Percentiles rank a stretch among this genome's conserved stretches.
These are phyloP conservation scores for Saccharomycopsis sp. DNA, from an alignment of 805 yeast species.

Conservation along the genomic window DNA sequence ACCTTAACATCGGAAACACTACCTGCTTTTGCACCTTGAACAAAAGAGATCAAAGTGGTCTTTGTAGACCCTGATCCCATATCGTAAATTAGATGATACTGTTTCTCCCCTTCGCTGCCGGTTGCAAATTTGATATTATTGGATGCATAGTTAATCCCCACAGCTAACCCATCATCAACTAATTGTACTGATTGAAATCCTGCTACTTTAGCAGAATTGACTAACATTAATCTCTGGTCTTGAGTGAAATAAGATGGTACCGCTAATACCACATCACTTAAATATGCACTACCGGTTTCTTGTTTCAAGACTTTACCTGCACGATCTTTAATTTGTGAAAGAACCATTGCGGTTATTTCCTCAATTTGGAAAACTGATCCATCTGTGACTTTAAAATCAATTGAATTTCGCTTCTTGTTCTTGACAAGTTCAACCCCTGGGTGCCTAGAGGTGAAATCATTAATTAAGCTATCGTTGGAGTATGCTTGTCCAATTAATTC, in stretches of 20 bases:
- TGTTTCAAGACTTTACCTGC: conserved; percentile 56
- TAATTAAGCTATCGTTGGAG: conserved; percentile 37
- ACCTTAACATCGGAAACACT: conserved; percentile 46
- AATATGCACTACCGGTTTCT: conserved; percentile 42
- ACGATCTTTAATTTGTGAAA: conserved; percentile 56
- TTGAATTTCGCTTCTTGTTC: conserved; percentile 41
- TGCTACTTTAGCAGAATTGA: conserved; percentile 67
- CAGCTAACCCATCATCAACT: conserved; percentile 89
- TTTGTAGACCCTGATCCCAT: conserved; percentile 90
- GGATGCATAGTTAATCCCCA: conserved; percentile 74
- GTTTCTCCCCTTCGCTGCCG: conserved; percentile 32
- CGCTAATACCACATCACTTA: conserved; percentile 65
- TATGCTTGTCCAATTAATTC: conserved; percentile 58
- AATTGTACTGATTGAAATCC: conserved; percentile 52
- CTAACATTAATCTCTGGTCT: conserved; percentile 60
- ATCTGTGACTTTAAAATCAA: conserved; percentile 48
- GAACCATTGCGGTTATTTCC: conserved; percentile 78
- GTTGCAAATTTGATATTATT: conserved; percentile 33
- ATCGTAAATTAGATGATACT: conserved; percentile 72
- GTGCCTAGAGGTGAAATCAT: conserved; percentile 44
- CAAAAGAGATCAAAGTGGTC: conserved; percentile 73
- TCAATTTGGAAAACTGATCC: conserved; percentile 45
- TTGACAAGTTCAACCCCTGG: conserved; percentile 50
- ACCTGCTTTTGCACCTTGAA: conserved; percentile 35
- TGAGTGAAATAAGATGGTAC: conserved; percentile 67